phyloP scores from a whole-genome alignment of 1,139 yeast species.

The Debaryomyces sp. region DNA sequence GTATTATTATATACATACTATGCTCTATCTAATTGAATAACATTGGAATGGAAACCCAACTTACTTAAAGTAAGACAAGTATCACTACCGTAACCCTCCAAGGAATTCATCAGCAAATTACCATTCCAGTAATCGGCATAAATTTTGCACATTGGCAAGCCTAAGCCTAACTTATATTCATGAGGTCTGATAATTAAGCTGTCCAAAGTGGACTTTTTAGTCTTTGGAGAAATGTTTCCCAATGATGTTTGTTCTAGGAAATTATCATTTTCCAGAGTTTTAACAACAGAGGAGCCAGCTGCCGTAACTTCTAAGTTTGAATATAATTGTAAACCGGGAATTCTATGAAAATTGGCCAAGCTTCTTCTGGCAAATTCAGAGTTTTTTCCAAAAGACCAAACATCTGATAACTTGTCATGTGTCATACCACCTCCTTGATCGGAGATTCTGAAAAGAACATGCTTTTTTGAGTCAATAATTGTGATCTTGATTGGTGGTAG shows the following conservation, averaged over 20 bases:
- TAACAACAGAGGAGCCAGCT: conserved; percentile 42
- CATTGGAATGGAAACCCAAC: conserved; percentile 68
- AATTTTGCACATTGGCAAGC: conserved; percentile 87
- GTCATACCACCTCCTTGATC: conserved; percentile 90
- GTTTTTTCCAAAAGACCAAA: conserved; percentile 85
- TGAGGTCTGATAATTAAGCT: conserved; percentile 70
- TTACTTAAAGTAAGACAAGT: conserved; percentile 78
- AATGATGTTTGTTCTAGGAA: conserved; percentile 37
- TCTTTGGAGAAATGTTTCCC: conserved; percentile 35
- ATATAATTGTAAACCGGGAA: conserved; percentile 59
- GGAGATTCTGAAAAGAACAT: conserved; percentile 74
- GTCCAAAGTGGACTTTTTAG: conserved; percentile 41
- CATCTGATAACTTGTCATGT: conserved; percentile 55
- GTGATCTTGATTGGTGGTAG: conserved; percentile 76
- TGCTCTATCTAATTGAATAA: conserved; percentile 74
- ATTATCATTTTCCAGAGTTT: conserved; percentile 19
- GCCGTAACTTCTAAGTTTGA: conserved; percentile 44
- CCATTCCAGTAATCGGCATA: conserved; percentile 98
- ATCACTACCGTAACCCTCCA: conserved; percentile 92
- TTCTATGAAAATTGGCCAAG: conserved; percentile 62
- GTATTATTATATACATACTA: conserved; percentile 19
- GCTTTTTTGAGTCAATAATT: conserved; percentile 64
- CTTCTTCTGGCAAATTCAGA: conserved; percentile 60
- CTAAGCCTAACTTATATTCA: conserved; percentile 76
- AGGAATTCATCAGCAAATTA: conserved; percentile 72